phyloP scores from a whole-genome alignment of 2,329 filamentous ascomycete species.

The Waltergamsia citrina region DNA sequence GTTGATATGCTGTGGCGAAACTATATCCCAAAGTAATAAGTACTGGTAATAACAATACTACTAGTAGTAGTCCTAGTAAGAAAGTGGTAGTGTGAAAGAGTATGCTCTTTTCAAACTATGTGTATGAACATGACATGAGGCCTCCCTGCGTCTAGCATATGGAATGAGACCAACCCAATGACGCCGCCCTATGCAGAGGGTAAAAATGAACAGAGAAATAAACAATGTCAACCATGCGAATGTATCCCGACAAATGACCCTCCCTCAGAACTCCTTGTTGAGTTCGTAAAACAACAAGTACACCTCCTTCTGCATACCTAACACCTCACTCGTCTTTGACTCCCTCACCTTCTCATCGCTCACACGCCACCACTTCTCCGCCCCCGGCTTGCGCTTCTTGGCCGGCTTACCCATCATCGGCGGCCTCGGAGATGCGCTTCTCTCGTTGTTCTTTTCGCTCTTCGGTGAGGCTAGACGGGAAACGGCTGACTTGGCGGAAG shows the following conservation, averaged over 20 bases:
- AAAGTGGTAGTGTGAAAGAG: neutral
- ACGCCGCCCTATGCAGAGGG: neutral
- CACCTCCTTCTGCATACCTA: slow-evolving; percentile 91
- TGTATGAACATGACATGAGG: too few relatives aligned
- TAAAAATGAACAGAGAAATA: neutral
- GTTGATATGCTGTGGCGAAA: too few relatives aligned
- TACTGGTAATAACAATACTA: too few relatives aligned
- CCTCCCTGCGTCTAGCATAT: too few relatives aligned
- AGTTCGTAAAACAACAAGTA: slow-evolving; percentile 96
- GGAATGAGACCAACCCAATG: too few relatives aligned
- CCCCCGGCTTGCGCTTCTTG: slow-evolving; percentile 45
- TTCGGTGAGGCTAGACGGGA: slow-evolving; percentile 35
- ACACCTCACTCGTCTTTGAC: slow-evolving; percentile 81
- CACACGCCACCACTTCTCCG: slow-evolving; percentile 89
- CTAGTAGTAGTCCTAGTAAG: too few relatives aligned
- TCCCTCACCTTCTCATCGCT: slow-evolving; percentile 96
- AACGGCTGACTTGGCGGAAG: slow-evolving; percentile 44
- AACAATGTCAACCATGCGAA: neutral
- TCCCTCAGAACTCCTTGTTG: slow-evolving; percentile 35
- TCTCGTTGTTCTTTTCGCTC: neutral
- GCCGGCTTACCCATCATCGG: slow-evolving; percentile 21
- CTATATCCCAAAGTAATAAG: too few relatives aligned
- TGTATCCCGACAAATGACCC: neutral
- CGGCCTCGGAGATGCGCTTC: slow-evolving; percentile 8
- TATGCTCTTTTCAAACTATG: neutral